Conservation (phyloP, 768 basidiomycete species). For the Trametes cubensis region DNA sequence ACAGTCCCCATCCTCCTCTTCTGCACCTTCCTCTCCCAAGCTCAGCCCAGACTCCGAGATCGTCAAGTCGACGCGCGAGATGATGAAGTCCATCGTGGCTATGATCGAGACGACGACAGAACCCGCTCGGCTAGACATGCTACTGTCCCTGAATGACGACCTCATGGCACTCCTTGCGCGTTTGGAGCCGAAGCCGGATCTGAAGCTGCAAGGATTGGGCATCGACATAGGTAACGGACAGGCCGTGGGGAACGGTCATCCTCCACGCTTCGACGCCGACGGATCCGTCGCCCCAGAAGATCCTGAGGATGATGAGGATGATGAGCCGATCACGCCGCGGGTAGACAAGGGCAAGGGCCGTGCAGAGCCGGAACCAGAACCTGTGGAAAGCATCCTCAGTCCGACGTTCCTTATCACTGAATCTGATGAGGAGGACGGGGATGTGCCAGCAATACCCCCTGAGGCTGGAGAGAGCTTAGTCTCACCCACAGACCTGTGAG, state of each 20-base stretch:
- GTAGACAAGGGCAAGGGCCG: conserved; percentile 80
- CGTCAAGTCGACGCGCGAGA: conserved; percentile 51
- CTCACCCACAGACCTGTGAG: conserved; percentile 54
- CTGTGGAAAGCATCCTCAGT: conserved; percentile 70
- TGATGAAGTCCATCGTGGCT: conserved; percentile 53
- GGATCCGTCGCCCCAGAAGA: conserved; percentile 9
- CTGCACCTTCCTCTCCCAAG: conserved; percentile 17
- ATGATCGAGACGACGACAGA: conserved; percentile 62
- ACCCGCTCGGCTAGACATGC: conserved; percentile 61
- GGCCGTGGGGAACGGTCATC: conserved; percentile 33
- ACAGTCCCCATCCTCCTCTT: conserved; percentile 28
- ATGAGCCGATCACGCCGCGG: conserved; percentile 56
- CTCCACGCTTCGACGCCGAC: conserved; percentile 3
- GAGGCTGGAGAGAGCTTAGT: conserved; percentile 42
- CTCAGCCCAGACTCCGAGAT: conserved; percentile 40
- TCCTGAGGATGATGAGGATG: conserved; percentile 32
- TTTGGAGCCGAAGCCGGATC: conserved; percentile 16
- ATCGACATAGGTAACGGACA: conserved; percentile 17
- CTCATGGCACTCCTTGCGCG: conserved; percentile 60
- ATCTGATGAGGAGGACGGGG: conserved; percentile 52
- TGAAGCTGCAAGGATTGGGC: conserved; percentile 24
- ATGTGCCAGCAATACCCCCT: background rate
- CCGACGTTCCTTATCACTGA: conserved; percentile 44
- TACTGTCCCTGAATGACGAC: conserved; percentile 73
- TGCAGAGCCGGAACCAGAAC: conserved; percentile 68